These are phyloP conservation scores for Actinomortierella ambigua DNA, from an alignment of 371 early-diverging fungal genomes.

Conservation along the genomic window DNA sequence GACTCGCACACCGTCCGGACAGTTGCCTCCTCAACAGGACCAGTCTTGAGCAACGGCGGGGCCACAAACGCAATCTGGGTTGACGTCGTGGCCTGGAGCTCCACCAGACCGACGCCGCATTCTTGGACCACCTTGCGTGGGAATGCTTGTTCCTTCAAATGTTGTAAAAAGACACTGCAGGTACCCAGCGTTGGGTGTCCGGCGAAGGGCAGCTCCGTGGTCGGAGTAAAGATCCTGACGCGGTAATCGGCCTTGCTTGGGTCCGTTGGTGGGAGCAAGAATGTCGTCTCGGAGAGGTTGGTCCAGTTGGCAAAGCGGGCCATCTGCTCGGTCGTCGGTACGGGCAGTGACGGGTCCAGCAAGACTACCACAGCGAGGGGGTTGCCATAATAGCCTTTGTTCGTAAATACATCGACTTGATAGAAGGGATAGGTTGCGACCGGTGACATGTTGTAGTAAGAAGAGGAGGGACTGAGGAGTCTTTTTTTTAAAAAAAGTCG, in stretches of 20 bases:
- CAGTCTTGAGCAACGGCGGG: slow-evolving; percentile 1
- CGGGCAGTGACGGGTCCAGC: slow-evolving; percentile 20
- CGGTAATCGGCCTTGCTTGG: slow-evolving; percentile 23
- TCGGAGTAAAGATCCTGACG: slow-evolving; percentile 27
- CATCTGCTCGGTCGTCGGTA: slow-evolving; percentile 22
- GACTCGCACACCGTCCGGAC: slow-evolving; percentile 10
- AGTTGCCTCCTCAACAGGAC: slow-evolving; percentile 17
- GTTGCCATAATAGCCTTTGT: slow-evolving; percentile 22
- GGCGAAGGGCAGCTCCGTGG: slow-evolving; percentile 22
- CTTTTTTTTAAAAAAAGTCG: no score
- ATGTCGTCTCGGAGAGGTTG: slow-evolving; percentile 33
- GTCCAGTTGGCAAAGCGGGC: slow-evolving; percentile 29
- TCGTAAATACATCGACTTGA: slow-evolving; percentile 28
- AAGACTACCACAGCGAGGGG: slow-evolving; percentile 29
- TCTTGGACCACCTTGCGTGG: slow-evolving; percentile 18
- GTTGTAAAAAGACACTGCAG: slow-evolving; percentile 19
- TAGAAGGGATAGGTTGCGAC: slow-evolving; percentile 27
- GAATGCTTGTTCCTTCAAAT: background rate
- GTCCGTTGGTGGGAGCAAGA: slow-evolving; percentile 29
- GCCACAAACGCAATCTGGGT: no score
- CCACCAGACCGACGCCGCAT: slow-evolving; percentile 26
- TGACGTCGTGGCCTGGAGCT: background rate
- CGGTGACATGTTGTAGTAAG: background rate
- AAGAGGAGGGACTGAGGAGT: no score
- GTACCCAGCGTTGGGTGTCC: slow-evolving; percentile 29